A percentile compares a stretch with the other conserved stretches of the same genome.
Evolutionary conservation across 345 rosid species (phyloP).

Genomic region (Combretum micranthum): DNA sequence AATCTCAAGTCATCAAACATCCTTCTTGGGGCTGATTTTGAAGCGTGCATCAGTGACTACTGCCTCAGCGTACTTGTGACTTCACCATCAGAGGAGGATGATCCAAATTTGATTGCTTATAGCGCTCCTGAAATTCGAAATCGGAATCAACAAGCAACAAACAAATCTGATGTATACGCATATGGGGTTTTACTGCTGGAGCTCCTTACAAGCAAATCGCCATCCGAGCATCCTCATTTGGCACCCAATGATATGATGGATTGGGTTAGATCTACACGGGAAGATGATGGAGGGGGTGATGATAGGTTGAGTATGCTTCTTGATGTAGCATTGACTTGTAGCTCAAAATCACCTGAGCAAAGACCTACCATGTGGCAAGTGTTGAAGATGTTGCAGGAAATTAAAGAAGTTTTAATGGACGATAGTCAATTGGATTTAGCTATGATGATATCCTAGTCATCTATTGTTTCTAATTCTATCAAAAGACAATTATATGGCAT

Average conservation of each 20-base stretch:
- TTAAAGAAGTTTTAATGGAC: slow-evolving; percentile 69
- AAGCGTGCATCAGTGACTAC: slow-evolving; percentile 73
- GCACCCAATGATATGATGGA: slow-evolving; percentile 32
- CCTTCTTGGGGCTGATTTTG: slow-evolving; percentile 87
- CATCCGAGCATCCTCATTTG: slow-evolving; percentile 47
- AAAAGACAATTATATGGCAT: too few species aligned
- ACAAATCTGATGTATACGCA: slow-evolving; percentile 68
- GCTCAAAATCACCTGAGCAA: slow-evolving; percentile 63
- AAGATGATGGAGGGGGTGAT: slow-evolving; percentile 37
- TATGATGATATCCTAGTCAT: slow-evolving; percentile 16
- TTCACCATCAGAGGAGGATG: slow-evolving; percentile 22
- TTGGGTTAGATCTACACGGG: slow-evolving; percentile 62
- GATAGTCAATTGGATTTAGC: slow-evolving; percentile 40
- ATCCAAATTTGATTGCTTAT: slow-evolving; percentile 31
- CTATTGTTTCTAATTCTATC: neutral
- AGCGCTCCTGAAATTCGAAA: slow-evolving; percentile 55
- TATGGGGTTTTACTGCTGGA: slow-evolving; percentile 74
- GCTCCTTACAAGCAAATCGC: slow-evolving; percentile 67
- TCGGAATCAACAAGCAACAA: slow-evolving; percentile 24
- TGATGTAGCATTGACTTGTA: slow-evolving; percentile 68
- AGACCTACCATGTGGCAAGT: slow-evolving; percentile 98
- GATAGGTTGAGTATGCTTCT: slow-evolving; percentile 63
- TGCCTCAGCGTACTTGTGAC: slow-evolving; percentile 51
- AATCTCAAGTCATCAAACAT: slow-evolving; percentile 80
- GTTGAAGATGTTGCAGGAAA: slow-evolving; percentile 83